Conservation (phyloP, 2,329 filamentous ascomycete species). For the Ceratocystis smalleyi region DNA sequence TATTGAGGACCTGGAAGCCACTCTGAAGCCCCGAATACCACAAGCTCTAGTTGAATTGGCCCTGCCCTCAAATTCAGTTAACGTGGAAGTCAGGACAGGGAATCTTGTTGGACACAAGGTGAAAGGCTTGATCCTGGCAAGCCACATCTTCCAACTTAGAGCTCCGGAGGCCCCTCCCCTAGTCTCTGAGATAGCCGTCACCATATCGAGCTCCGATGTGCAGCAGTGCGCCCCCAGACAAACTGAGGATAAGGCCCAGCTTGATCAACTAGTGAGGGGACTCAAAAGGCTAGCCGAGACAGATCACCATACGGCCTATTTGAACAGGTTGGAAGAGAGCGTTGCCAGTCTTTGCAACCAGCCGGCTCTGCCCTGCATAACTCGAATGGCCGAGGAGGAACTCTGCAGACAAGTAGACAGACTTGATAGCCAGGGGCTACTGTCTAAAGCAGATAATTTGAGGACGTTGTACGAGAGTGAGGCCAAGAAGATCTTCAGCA, state of each 20-base stretch:
- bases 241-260: not conserved
- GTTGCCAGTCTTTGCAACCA: not conserved
- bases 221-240: not conserved
- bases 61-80: not conserved
- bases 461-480: not conserved
- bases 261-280: not conserved
- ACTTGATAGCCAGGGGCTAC: not conserved
- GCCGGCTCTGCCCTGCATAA: not conserved
- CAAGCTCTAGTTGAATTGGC: rapidly evolving
- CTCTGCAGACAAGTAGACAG: not conserved
- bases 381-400: not conserved
- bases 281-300: not conserved
- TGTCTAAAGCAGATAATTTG: not conserved
- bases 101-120: not conserved
- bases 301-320: conserved; percentile 1
- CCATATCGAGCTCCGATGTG: not conserved
- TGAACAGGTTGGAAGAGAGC: conserved; percentile 2
- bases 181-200: not conserved
- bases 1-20: not conserved
- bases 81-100: not conserved
- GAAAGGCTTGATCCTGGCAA: not conserved
- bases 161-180: not conserved
- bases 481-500: not conserved
- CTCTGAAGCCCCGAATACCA: not conserved
- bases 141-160: not conserved